These are phyloP conservation scores for Obelidium mucronatum DNA, from an alignment of 192 early-diverging fungal genomes.

Conservation along the genomic window DNA sequence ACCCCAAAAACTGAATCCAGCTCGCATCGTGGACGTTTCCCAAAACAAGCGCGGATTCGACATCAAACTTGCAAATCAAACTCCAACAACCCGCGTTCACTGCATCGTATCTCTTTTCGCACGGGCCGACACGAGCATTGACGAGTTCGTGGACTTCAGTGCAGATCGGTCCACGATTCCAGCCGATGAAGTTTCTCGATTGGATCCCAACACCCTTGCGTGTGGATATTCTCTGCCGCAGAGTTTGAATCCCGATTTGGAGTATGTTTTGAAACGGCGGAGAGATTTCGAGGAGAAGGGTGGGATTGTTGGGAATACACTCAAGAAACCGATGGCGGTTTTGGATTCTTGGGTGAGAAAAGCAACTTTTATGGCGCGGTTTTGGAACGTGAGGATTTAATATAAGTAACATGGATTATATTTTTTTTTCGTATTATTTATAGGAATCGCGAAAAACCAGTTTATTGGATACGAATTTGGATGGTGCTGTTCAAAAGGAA, in stretches of 20 bases:
- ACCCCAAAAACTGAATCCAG: not conserved
- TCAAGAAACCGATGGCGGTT: slow-evolving; percentile 10
- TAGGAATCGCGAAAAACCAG: slow-evolving; percentile 17
- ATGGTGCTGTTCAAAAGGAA: slow-evolving; percentile 10
- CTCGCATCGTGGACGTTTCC: not conserved
- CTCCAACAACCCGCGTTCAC: slow-evolving; percentile 18
- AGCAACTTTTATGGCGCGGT: not conserved
- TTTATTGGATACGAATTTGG: not conserved
- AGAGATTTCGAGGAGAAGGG: not conserved
- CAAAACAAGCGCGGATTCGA: not conserved
- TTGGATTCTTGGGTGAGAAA: slow-evolving; percentile 32
- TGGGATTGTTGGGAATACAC: slow-evolving; percentile 17
- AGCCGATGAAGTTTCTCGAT: not conserved
- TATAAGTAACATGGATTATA: too few species aligned
- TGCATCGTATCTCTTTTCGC: slow-evolving; percentile 18
- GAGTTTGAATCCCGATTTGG: slow-evolving; percentile 24
- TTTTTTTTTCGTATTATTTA: slow-evolving; percentile 1
- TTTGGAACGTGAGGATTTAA: not conserved
- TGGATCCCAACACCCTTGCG: not conserved
- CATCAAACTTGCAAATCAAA: not conserved
- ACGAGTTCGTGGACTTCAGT: not conserved
- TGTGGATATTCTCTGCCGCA: slow-evolving; percentile 16
- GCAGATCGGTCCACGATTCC: not conserved
- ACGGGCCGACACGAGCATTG: not conserved
- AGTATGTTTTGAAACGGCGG: slow-evolving; percentile 27